Percentiles rank a stretch among this genome's conserved stretches.
Evolutionary conservation across 2,329 filamentous ascomycete species (phyloP).

Genomic region (Passalora sequoiae): DNA sequence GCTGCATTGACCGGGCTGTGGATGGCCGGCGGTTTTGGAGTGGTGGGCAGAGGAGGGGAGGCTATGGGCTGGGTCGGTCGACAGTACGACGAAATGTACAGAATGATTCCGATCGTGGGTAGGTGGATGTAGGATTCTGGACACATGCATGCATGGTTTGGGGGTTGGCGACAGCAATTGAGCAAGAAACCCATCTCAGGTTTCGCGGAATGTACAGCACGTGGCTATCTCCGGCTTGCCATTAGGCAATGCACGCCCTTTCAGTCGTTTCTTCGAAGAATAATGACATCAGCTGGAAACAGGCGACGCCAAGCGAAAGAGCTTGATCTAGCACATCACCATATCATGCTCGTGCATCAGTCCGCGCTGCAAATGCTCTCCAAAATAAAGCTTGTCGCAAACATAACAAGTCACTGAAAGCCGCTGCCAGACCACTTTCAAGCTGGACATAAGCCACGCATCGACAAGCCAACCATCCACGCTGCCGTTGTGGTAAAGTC

Average conservation of each 20-base stretch:
- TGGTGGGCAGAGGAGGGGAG: constrained; percentile 67
- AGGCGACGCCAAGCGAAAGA: too few species aligned
- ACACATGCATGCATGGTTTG: constrained; percentile 5
- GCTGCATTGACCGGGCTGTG: constrained; percentile 60
- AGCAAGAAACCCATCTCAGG: constrained; percentile 5
- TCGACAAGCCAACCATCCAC: too few species aligned
- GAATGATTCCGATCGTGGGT: constrained; percentile 53
- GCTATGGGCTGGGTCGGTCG: constrained; percentile 73
- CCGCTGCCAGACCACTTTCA: too few species aligned
- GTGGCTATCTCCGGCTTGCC: not conserved
- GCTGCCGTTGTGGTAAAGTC: too few species aligned
- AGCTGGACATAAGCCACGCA: too few species aligned
- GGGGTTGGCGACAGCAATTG: not conserved
- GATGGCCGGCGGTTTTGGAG: constrained; percentile 73
- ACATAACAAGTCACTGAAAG: too few species aligned
- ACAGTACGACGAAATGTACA: constrained; percentile 71
- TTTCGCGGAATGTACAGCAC: not conserved
- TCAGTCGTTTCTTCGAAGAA: too few species aligned
- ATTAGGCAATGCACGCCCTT: not conserved
- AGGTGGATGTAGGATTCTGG: constrained; percentile 40
- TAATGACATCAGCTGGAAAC: too few species aligned
- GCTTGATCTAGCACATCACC: too few species aligned
- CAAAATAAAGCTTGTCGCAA: too few species aligned
- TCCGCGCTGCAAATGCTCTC: too few species aligned
- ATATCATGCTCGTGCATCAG: too few species aligned